A percentile compares a stretch with the other conserved stretches of the same genome.
Conservation (phyloP, 805 yeast species). For the Candida odintsovae region DNA sequence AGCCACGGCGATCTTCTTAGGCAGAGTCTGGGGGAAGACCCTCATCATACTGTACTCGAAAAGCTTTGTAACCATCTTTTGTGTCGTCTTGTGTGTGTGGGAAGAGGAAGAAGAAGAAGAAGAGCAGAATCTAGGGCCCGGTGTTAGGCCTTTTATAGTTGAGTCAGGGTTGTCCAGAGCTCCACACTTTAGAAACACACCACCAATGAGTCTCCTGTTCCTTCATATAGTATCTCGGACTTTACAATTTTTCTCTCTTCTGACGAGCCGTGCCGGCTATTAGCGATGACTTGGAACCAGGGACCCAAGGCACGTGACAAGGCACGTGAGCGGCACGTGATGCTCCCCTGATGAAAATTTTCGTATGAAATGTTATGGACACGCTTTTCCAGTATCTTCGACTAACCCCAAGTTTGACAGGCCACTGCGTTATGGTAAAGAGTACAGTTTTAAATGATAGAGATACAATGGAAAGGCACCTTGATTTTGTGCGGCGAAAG, state of each 20-base stretch:
- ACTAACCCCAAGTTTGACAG: too few species aligned
- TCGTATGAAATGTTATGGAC: too few species aligned
- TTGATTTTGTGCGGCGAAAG: too few species aligned
- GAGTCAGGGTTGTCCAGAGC: neutral
- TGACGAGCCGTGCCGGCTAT: neutral
- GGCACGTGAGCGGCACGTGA: too few species aligned
- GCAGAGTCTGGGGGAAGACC: conserved; percentile 10
- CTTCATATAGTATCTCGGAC: neutral
- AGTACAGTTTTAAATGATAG: too few species aligned
- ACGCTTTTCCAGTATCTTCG: too few species aligned
- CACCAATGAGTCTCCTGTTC: neutral
- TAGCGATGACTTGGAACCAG: neutral
- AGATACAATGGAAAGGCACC: too few species aligned
- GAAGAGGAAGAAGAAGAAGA: too few species aligned
- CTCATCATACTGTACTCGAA: neutral
- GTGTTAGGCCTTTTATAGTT: neutral
- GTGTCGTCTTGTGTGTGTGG: neutral
- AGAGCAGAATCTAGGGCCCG: neutral
- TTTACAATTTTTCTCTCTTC: neutral
- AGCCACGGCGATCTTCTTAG: conserved; percentile 42
- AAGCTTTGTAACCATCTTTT: neutral
- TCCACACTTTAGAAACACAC: neutral
- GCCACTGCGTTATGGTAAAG: too few species aligned
- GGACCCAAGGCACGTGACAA: too few species aligned
- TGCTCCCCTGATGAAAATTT: too few species aligned